Conservation (phyloP, 208 protist genomes). For the Crithidia mellificae region DNA sequence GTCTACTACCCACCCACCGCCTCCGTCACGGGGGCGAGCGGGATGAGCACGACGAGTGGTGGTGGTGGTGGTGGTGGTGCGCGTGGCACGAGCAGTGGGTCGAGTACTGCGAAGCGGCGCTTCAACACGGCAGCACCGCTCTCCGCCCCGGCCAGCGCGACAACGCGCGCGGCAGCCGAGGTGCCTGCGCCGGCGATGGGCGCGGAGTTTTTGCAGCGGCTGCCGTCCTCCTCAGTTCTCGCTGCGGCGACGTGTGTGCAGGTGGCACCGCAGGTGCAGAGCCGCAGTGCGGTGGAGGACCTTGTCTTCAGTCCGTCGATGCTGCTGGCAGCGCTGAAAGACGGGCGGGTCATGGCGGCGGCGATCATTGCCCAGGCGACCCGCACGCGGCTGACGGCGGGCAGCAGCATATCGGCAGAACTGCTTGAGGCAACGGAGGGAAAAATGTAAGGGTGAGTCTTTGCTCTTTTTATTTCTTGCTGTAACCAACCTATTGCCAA, state of each 20-base stretch:
- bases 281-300: slow-evolving; percentile 49
- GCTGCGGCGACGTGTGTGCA: slow-evolving; percentile 43
- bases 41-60: too few species aligned
- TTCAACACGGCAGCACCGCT: neutral
- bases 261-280: slow-evolving; percentile 36
- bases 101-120: neutral
- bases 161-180: neutral
- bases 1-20: slow-evolving; percentile 29
- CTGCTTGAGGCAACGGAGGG: slow-evolving; percentile 16
- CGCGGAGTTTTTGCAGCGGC: slow-evolving; percentile 14
- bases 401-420: slow-evolving; percentile 5
- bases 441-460: neutral
- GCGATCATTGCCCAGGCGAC: slow-evolving; percentile 57
- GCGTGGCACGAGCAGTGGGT: neutral
- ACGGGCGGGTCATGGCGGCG: slow-evolving; percentile 78
- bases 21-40: neutral
- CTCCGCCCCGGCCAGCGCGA: slow-evolving; percentile 9
- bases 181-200: slow-evolving; percentile 18
- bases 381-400: slow-evolving; percentile 33
- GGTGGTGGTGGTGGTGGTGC: neutral
- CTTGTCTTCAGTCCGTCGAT: slow-evolving; percentile 80
- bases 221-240: slow-evolving; percentile 33
- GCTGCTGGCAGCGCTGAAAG: slow-evolving; percentile 73
- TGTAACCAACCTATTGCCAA: too few species aligned
- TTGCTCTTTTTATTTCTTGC: neutral